These are phyloP conservation scores for Hypericum androsaemum DNA, from an alignment of 345 rosid genomes.

Conservation along the genomic window DNA sequence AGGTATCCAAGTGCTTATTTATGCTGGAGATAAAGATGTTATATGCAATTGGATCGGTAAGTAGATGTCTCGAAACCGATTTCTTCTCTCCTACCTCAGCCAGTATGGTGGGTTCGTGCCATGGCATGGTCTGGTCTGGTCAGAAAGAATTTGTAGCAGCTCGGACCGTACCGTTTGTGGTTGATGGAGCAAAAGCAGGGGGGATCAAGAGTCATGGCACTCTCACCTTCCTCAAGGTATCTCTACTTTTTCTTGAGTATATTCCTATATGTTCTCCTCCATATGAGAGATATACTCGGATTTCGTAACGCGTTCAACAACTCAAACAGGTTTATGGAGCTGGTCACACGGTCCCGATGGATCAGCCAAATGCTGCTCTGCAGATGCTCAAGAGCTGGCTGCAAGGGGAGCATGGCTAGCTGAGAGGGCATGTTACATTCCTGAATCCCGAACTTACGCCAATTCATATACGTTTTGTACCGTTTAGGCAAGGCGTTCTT, in stretches of 20 bases:
- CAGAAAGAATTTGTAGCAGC: slow-evolving; percentile 44
- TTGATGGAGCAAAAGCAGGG: slow-evolving; percentile 56
- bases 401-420: slow-evolving; percentile 68
- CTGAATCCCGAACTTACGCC: no score
- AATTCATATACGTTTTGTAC: no score
- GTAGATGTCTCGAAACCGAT: no score
- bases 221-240: slow-evolving; percentile 68
- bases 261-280: no score
- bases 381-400: slow-evolving; percentile 74
- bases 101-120: slow-evolving; percentile 66
- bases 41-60: slow-evolving; percentile 91
- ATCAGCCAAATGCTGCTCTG: slow-evolving; percentile 78
- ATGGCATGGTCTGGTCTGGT: slow-evolving; percentile 78
- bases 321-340: slow-evolving; percentile 63
- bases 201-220: slow-evolving; percentile 54
- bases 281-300: no score
- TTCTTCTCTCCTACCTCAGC: no score
- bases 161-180: slow-evolving; percentile 37
- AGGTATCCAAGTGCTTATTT: slow-evolving; percentile 55
- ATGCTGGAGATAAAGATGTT: slow-evolving; percentile 84
- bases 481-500: no score
- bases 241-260: slow-evolving; percentile 1
- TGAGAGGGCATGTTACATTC: no score
- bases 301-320: no score
- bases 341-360: slow-evolving; percentile 95